Conservation (phyloP, 164 flowering plant species). For the Warburgia ugandensis region DNA sequence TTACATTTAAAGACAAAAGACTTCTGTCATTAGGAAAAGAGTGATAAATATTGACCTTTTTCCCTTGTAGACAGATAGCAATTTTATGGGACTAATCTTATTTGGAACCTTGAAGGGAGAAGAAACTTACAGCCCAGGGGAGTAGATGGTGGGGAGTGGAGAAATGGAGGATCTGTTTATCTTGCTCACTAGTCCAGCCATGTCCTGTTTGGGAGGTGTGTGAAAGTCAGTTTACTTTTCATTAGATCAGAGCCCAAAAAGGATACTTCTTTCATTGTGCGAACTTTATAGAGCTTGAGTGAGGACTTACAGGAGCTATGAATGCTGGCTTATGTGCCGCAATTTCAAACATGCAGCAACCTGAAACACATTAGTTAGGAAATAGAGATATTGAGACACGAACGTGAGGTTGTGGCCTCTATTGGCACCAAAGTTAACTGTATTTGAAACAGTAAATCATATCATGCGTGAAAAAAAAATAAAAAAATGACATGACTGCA, state of each 20-base stretch:
- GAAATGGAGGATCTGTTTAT: constrained; percentile 65
- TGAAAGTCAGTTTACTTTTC: constrained; percentile 1
- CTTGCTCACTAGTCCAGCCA: constrained; percentile 70
- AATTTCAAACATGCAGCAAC: constrained; percentile 90
- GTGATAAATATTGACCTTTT: too few relatives aligned
- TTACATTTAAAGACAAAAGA: too few relatives aligned
- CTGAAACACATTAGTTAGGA: too few relatives aligned
- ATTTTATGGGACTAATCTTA: not conserved
- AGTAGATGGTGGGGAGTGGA: constrained; percentile 72
- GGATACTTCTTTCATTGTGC: not conserved
- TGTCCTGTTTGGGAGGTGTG: constrained; percentile 56
- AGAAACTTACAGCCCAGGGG: constrained; percentile 62
- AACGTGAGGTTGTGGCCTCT: too few relatives aligned
- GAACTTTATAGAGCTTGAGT: not conserved
- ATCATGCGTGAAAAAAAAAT: too few relatives aligned
- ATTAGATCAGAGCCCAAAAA: not conserved
- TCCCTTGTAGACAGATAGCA: too few relatives aligned
- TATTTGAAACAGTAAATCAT: too few relatives aligned
- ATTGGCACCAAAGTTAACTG: too few relatives aligned
- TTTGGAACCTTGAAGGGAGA: too few relatives aligned
- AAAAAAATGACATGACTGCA: too few relatives aligned
- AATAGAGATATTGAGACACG: too few relatives aligned
- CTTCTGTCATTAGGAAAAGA: too few relatives aligned
- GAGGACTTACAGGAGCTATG: constrained; percentile 63
- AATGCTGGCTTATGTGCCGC: constrained; percentile 88